Base-by-base conservation (phyloP, 2,329 filamentous ascomycete genomes). In the Zymoseptoria crescenta region DNA sequence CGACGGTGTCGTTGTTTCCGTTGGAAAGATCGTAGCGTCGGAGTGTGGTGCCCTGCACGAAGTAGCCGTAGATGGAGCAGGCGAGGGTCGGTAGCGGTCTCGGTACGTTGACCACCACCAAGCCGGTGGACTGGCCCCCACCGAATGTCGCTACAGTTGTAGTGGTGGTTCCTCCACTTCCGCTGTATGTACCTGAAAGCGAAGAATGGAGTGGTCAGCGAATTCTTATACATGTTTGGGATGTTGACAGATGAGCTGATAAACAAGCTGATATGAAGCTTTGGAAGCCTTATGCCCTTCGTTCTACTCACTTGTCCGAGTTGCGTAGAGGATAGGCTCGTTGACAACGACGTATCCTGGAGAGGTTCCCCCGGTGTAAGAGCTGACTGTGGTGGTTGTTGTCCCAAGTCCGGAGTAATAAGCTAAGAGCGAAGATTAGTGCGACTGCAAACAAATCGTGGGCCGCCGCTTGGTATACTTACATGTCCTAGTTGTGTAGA, bases 21-120 rank as follows among this genome's bases (percentile, higher is more conserved):
- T 49, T 56, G 24, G 49, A 13, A 8, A 59, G 29, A 6, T 54
- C 54, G 24, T 56, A 50, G 4, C 24, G 49, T 29, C 45, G 53
- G 49, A 49, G 51, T 10, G 58, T 50, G 24, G 35, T 30, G 20
- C 56, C 54, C 35, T 56, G 58, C 13, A 53, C 50, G 19, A 56
- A 51, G 20, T 56, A 59, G 9, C 58, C 58, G 28, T 53, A 10
- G 10, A 45, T 30, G 27, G 35, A 24, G 28, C 58, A 59, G 29
- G 49, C 20, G 20, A 59, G 49, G n/a, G 48, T 45, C 35, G 13
- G 35, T 13, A 45, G 10, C 5, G 35, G 10, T 13, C 13, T 13
- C 3, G 35, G 35, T 16, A 45, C 35, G 13, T 45, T 45, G 35
- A n/a, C 2, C 35, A n/a, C 13, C 1, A 45, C 13, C 16, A 45